Evolutionary conservation across 2,329 filamentous ascomycete species (phyloP).

Genomic region (Gnomoniopsis sp.): DNA sequence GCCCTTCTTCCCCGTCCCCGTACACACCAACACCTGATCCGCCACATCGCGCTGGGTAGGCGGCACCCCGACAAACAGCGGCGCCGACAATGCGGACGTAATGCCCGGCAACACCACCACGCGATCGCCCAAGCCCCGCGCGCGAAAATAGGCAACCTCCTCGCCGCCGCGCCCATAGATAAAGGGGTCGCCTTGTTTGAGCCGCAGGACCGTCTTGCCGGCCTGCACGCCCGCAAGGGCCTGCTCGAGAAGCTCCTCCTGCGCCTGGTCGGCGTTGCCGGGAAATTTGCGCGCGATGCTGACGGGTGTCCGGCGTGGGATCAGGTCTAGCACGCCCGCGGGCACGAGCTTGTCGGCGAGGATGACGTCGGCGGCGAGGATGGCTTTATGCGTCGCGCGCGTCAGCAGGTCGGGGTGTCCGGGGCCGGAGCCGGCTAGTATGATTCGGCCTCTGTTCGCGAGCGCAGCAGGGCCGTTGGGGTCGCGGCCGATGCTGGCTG

Average conservation of each 20-base stretch:
- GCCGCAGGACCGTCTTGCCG: slow-evolving; percentile 77
- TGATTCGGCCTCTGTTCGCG: slow-evolving; percentile 60
- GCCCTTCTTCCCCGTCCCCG: slow-evolving; percentile 90
- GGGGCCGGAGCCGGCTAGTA: slow-evolving; percentile 87
- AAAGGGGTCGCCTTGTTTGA: slow-evolving; percentile 97
- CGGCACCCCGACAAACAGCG: slow-evolving; percentile 84
- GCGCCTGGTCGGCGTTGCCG: slow-evolving; percentile 90
- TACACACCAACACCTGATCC: slow-evolving; percentile 94
- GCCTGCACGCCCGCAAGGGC: slow-evolving; percentile 63
- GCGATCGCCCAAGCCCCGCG: slow-evolving; percentile 61
- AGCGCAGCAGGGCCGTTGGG: slow-evolving; percentile 12
- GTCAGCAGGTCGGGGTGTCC: slow-evolving; percentile 92
- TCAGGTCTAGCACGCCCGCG: slow-evolving; percentile 78
- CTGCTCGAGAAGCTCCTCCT: slow-evolving; percentile 80
- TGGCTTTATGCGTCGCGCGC: slow-evolving; percentile 72
- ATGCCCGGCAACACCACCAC: slow-evolving; percentile 80
- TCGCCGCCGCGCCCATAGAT: slow-evolving; percentile 94
- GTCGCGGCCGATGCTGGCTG: slow-evolving; percentile 14
- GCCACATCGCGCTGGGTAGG: slow-evolving; percentile 84
- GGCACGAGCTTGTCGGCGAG: slow-evolving; percentile 86
- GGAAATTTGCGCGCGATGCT: slow-evolving; percentile 97
- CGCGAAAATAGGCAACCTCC: slow-evolving; percentile 80
- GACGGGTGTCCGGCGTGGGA: slow-evolving; percentile 84
- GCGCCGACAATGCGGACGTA: slow-evolving; percentile 81
- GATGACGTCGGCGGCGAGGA: slow-evolving; percentile 71